phyloP scores from a whole-genome alignment of 768 basidiomycete genomes.

The Tephrocybe sp. region DNA sequence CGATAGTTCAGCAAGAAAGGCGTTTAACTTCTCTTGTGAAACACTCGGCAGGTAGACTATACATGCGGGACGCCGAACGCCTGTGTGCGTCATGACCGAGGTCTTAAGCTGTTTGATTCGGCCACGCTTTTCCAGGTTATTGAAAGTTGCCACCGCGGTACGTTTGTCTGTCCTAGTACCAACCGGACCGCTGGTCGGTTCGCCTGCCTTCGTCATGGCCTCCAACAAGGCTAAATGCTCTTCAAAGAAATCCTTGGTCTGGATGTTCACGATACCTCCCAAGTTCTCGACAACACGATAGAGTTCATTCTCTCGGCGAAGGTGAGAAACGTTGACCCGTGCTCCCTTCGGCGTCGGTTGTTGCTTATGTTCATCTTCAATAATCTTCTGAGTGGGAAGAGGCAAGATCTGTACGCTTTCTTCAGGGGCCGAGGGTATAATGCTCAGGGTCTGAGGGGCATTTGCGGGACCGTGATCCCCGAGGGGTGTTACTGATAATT shows the following conservation, averaged over 20 bases:
- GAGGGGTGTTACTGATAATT: not conserved
- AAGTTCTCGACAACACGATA: slow-evolving; percentile 60
- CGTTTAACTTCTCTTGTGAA: slow-evolving; percentile 50
- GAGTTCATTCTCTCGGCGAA: slow-evolving; percentile 82
- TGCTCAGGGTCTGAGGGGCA: not conserved
- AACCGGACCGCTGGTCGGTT: slow-evolving; percentile 67
- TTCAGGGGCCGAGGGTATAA: not conserved
- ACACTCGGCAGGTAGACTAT: slow-evolving; percentile 67
- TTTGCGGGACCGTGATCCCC: not conserved
- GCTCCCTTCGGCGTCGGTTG: slow-evolving; percentile 8
- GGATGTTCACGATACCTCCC: slow-evolving; percentile 68
- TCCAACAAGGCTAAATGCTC: slow-evolving; percentile 66
- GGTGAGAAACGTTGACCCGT: slow-evolving; percentile 71
- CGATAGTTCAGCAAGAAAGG: slow-evolving; percentile 57
- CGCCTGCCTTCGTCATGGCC: slow-evolving; percentile 53
- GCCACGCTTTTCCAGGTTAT: slow-evolving; percentile 61
- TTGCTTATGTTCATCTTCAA: not conserved
- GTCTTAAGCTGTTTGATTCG: slow-evolving; percentile 73
- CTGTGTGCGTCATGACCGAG: slow-evolving; percentile 56
- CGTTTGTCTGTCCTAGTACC: slow-evolving; percentile 75
- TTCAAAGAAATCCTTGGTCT: slow-evolving; percentile 69
- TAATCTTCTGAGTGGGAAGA: not conserved
- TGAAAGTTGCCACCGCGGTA: slow-evolving; percentile 61
- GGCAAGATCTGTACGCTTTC: not conserved
- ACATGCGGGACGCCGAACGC: slow-evolving; percentile 55